phyloP scores from a whole-genome alignment of 2,329 filamentous ascomycete genomes.

The Colletotrichum viniferum region DNA sequence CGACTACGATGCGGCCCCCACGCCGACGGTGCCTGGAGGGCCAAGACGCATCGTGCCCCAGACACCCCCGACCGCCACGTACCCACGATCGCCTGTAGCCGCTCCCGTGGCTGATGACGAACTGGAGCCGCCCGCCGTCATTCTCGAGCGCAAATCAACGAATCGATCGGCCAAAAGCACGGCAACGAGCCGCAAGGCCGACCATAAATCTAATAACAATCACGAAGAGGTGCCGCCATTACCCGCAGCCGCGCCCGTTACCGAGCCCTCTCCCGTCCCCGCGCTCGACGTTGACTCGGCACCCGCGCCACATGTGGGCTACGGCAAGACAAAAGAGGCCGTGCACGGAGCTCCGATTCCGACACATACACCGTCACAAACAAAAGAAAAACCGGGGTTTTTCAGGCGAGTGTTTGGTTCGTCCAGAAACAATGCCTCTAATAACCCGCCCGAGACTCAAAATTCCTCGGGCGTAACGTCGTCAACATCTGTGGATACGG shows the following conservation, averaged over 20 bases:
- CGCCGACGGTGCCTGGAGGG: constrained; percentile 81
- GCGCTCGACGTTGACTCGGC: constrained; percentile 54
- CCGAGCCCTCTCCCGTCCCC: constrained; percentile 41
- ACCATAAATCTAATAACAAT: neutral
- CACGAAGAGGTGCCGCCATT: neutral
- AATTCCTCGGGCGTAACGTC: constrained; percentile 33
- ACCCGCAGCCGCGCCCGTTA: constrained; percentile 32
- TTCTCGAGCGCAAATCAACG: constrained; percentile 11
- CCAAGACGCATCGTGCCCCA: constrained; percentile 57
- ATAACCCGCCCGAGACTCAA: constrained; percentile 16
- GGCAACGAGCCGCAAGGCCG: constrained; percentile 3
- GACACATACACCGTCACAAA: constrained; percentile 49
- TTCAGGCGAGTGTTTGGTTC: constrained; percentile 90
- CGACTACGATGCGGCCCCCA: constrained; percentile 82
- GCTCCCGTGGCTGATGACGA: neutral
- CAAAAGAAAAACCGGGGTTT: constrained; percentile 81
- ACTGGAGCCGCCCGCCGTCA: neutral
- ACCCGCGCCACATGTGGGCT: constrained; percentile 62
- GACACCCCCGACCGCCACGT: constrained; percentile 20
- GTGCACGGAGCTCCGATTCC: constrained; percentile 54
- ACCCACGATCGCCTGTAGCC: neutral
- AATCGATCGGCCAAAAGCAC: constrained; percentile 11
- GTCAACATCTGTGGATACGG: constrained; percentile 40
- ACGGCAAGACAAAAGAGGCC: constrained; percentile 61
- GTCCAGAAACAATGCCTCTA: constrained; percentile 56